Evolutionary conservation across 345 rosid genomes (phyloP), one percentile per base, ranked within the genome.

Genomic region (Eucalyptus brandiana): DNA sequence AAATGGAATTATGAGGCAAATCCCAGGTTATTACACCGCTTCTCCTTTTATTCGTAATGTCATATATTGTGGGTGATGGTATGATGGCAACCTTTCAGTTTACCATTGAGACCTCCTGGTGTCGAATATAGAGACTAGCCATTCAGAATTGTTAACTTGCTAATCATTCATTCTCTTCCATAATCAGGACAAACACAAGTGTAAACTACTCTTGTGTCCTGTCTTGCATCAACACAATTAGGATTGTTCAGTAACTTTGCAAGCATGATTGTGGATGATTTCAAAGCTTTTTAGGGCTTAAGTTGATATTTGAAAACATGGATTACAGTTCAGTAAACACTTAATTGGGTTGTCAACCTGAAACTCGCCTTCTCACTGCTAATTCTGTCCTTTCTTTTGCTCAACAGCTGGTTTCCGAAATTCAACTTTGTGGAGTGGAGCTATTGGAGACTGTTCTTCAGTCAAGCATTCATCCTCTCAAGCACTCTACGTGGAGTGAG

Each of bases 381-480:
- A 26, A 51, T 48, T 86, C 58, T 37, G 26, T 89, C 42, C 72
- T 83, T 80, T 83, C 80, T 92, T 40, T 62, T 44, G 80, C 88
- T 88, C 91, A 67, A 89, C 94, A 95, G 96, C 90, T 91, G 58
- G 92, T 94, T 87, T 45, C 89, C 12, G 95, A 94, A 91, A 94
- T 90, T 90, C 99, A 94, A 92, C 87, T 92, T 83, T 93, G 94
- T 32, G 96, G 96, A 26, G 91, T 94, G 91, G 93, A 94, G 89
- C 92, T 97, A 37, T 91, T 96, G 87, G 93, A 93, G 91, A 88
- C 93, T 30, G 90, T 95, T 60, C 93, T 97, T 83, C 90, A 94
- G 37, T 91, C 91, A 26, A 89, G 88, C 91, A 89, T 89, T 37
- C 91, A 91, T 91, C 91, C 93, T 93, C 90, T 87, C 88, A 89